Conservation (phyloP, 345 rosid genomes). For the Sonneratia alba region DNA sequence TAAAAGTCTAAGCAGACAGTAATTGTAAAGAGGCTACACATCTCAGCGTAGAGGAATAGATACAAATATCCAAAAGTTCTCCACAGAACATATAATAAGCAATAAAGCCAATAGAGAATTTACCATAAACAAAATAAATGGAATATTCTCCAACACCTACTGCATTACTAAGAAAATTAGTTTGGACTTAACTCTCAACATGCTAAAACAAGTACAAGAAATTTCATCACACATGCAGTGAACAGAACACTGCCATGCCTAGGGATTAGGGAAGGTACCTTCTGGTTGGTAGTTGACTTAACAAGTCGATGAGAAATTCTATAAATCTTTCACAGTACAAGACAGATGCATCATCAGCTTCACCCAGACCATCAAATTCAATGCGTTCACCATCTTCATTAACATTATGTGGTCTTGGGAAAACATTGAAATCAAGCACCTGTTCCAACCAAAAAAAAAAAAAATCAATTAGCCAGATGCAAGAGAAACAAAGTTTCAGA, state of each 20-base stretch:
- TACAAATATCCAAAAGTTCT: background rate
- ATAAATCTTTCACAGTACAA: constrained; percentile 92
- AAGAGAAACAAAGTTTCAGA: background rate
- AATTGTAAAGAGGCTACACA: background rate
- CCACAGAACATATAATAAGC: background rate
- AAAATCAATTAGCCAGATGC: background rate
- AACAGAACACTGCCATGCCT: background rate
- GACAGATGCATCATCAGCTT: constrained; percentile 65
- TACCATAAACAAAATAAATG: background rate
- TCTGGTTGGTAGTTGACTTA: constrained; percentile 98
- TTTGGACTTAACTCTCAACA: background rate
- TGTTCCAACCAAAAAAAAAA: constrained; percentile 6
- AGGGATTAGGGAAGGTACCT: constrained; percentile 33
- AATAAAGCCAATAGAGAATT: background rate
- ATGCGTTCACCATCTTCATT: constrained; percentile 28
- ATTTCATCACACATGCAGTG: background rate
- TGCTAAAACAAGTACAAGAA: background rate
- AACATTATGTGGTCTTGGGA: constrained; percentile 21
- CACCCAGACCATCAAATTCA: constrained; percentile 24
- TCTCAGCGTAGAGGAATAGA: background rate
- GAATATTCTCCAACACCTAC: background rate
- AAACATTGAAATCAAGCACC: constrained; percentile 75
- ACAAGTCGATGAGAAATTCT: constrained; percentile 92
- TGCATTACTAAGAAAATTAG: background rate
- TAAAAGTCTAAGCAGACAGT: background rate